Evolutionary conservation across 2,329 filamentous ascomycete species (phyloP).

Genomic region (Colletotrichum melonis): DNA sequence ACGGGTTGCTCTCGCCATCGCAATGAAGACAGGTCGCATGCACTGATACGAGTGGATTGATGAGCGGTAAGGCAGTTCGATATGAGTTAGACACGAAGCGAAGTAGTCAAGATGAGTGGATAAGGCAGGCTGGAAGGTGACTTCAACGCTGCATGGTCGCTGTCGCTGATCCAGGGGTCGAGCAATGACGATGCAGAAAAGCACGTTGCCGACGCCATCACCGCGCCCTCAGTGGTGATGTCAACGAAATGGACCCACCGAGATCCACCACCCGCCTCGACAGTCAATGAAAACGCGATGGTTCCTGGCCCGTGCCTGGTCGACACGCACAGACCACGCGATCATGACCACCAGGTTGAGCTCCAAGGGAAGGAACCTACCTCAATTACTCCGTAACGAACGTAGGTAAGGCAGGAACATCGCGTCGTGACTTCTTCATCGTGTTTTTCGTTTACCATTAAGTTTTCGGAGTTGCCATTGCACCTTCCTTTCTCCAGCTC

Average conservation of each 20-base stretch:
- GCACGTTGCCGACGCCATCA: conserved; percentile 3
- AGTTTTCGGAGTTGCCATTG: background rate
- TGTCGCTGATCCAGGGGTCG: background rate
- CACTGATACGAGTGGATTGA: background rate
- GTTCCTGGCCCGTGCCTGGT: background rate
- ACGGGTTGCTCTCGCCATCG: conserved; percentile 35
- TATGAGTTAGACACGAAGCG: background rate
- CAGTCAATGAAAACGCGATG: background rate
- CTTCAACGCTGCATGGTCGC: background rate
- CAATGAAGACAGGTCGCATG: background rate
- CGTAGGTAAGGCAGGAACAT: background rate
- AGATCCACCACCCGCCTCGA: background rate
- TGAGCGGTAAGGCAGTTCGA: background rate
- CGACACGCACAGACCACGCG: background rate
- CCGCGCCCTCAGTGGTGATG: conserved; percentile 32
- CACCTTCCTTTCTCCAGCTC: background rate
- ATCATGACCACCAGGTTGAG: background rate
- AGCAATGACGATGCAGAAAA: conserved; percentile 7
- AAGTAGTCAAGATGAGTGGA: background rate
- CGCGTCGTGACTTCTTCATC: background rate
- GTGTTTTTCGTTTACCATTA: background rate
- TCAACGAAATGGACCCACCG: conserved; percentile 25
- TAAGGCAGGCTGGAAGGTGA: background rate
- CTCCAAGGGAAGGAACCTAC: background rate
- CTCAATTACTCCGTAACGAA: no score